phyloP scores from a whole-genome alignment of 768 basidiomycete genomes.

The Dictyophora rubrovolvata region DNA sequence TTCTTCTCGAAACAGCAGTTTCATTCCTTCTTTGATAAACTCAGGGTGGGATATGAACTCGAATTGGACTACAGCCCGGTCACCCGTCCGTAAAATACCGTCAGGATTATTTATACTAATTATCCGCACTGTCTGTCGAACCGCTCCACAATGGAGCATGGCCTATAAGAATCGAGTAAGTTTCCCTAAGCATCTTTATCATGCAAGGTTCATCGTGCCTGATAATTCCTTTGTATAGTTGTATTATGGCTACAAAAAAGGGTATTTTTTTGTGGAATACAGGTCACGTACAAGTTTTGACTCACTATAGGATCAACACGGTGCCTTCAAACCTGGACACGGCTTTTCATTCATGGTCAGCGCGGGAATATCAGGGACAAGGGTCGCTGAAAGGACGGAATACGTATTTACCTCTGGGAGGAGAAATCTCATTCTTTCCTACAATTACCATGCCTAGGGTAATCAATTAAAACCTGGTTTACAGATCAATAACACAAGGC shows the following conservation, averaged over 20 bases:
- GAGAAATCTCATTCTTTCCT: constrained; percentile 56
- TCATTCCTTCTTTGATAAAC: constrained; percentile 88
- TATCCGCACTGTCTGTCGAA: constrained; percentile 87
- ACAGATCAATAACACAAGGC: background rate
- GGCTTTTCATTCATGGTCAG: constrained; percentile 31
- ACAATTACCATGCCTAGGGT: constrained; percentile 71
- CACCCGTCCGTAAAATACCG: constrained; percentile 85
- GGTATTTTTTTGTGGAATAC: background rate
- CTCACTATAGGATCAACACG: constrained; percentile 85
- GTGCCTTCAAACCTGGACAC: constrained; percentile 85
- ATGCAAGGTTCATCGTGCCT: constrained; percentile 35
- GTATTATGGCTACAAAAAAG: constrained; percentile 62
- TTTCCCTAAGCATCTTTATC: background rate
- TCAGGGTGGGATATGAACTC: constrained; percentile 91
- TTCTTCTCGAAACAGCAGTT: constrained; percentile 87
- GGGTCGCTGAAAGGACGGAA: background rate
- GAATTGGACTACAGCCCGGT: constrained; percentile 88
- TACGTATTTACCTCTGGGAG: constrained; percentile 52
- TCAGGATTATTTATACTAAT: constrained; percentile 86
- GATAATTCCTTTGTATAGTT: constrained; percentile 86
- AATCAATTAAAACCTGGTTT: background rate
- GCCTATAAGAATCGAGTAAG: constrained; percentile 33
- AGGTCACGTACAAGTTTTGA: constrained; percentile 6
- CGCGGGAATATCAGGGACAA: background rate
- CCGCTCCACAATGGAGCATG: constrained; percentile 89